Base-by-base conservation (phyloP, 352 stramenopile genomes). In the Globisporangium radiosum region DNA sequence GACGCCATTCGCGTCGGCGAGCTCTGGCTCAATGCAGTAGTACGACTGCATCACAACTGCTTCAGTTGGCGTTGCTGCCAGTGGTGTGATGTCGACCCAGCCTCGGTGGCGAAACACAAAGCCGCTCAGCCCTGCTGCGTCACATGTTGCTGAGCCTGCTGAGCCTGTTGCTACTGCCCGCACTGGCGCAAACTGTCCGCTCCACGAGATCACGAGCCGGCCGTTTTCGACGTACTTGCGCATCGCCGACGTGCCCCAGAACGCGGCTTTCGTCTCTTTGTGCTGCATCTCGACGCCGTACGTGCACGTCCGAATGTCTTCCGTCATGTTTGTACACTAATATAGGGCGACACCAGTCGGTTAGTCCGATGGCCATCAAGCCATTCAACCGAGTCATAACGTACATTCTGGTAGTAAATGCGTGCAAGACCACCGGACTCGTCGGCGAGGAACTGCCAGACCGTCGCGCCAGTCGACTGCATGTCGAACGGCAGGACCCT, bases 181-280 rank as follows among this genome's bases (percentile, higher is more conserved):
- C 40, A 38, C 11, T 0, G 48, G 54, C 15, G 57, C 47, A 36
- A 66, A 61, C 36, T 58, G n/a, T 0, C 54, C 54, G 0, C 40
- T 40, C 60, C 54, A 62, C 14, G 60, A 64, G 40, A 59, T 56
- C 47, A 57, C 60, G 48, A 57, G 54, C 40, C 60, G 54, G 4
- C 50, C 55, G 54, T 61, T 62, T 43, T 66, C 54, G 14, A 66
- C 49, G 50, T 62, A 62, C 55, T 62, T 66, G 42, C 50, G 54
- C 54, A 62, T 66, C 33, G 43, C 49, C 9, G 40, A 54, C 38
- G 48, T 58, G 40, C 54, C 54, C 54, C 60, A 62, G 42, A 66
- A 60, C 33, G 59, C 60, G 10, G 42, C 60, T 4, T 56, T 54
- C 8, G 44, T 61, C 48, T 58, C 49, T 38, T 66, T 61, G n/a